Evolutionary conservation across 768 basidiomycete genomes (phyloP), one percentile per base, ranked within the genome.

Genomic region (Auriscalpium orientale): DNA sequence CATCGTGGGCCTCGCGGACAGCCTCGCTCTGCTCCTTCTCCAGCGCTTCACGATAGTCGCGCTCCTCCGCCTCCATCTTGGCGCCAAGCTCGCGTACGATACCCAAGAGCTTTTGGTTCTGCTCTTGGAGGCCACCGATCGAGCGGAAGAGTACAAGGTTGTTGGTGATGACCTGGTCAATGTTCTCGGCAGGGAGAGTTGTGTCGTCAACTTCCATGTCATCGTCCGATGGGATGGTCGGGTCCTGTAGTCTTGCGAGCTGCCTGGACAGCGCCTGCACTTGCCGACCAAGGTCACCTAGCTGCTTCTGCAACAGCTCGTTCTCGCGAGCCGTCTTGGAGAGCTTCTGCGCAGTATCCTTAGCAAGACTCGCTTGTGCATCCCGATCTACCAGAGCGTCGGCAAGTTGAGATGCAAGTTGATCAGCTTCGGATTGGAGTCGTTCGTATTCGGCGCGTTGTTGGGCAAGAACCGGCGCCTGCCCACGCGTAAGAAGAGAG

Each of bases 401-500:
- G 0, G 91, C 75, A 7, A 98, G 82, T 59, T 95, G 91, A 12
- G 81, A 75, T 2, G 90, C 85, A 21, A 98, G 83, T 51, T 91
- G 85, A 33, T 84, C 74, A 4, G 90, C 85, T 68, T 95, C 92
- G 2, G 80, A 78, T 62, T 84, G 83, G 11, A 94, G 74, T 16
- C 90, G 86, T 61, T 90, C 88, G 66, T 95, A 94, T 69, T 98
- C 95, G 4, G 77, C 75, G 18, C 91, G 86, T 71, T 98, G 95
- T 68, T 95, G 89, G 15, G 87, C 84, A 8, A 99, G 77, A 22
- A 93, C 77, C 9, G 95, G 95, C 13, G 93, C 93, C 94, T 97
- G 60, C 4, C 38, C 33, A 18, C n/a, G 48, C 2, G 51, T 52
- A 50, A 8, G 61, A 48, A 16, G 28, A 34, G 37, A 4, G 20